Evolutionary conservation across 2,329 filamentous ascomycete genomes (phyloP), one percentile per base, ranked within the genome.

Genomic region (Epichloe coenophiala): DNA sequence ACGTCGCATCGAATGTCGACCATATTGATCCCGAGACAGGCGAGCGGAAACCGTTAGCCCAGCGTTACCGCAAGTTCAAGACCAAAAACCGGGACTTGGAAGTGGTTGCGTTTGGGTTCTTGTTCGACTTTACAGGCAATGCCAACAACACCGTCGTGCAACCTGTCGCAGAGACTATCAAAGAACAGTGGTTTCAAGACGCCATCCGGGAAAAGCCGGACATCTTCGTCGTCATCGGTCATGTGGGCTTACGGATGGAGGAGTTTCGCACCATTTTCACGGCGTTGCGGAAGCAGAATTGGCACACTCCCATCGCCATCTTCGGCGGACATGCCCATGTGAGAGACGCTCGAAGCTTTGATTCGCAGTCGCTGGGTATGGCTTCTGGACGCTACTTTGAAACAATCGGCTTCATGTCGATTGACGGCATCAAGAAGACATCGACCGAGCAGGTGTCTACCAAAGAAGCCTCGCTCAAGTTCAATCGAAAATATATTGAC

Each of bases 331-430:
- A 97, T 61, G 81, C 81, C 1, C 91, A 97, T 63, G 88, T 96
- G 45, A 82, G 91, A 8, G 89, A 96, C 62, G 87, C 88, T 58
- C 79, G 79, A 40, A 80, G 77, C 53, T 96, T 88, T 59, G 91
- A 96, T 65, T 76, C 77, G 39, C 83, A 81, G 49, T 81, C 90
- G 0, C 83, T 86, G 55, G 90, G 84, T 1, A 72, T 97, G 5
- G 89, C 89, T 40, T 93, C 87, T 58, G 91, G 91, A 4, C 79
- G 91, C 1, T 97, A 96, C 65, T 85, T 96, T 73, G 91, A 97
- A 70, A 96, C 91, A 0, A 83, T 97, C 47, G 91, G 91, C 2
- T 97, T 93, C 77, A 81, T 93, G 78, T 95, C 89, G 0, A 81
- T 96, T 44, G 76, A 84, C 51, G 88, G 88, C 35, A 58, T 78